Evolutionary conservation across 1,284 basidiomycete genomes (phyloP).

Genomic region (Heterobasidion occidentale): DNA sequence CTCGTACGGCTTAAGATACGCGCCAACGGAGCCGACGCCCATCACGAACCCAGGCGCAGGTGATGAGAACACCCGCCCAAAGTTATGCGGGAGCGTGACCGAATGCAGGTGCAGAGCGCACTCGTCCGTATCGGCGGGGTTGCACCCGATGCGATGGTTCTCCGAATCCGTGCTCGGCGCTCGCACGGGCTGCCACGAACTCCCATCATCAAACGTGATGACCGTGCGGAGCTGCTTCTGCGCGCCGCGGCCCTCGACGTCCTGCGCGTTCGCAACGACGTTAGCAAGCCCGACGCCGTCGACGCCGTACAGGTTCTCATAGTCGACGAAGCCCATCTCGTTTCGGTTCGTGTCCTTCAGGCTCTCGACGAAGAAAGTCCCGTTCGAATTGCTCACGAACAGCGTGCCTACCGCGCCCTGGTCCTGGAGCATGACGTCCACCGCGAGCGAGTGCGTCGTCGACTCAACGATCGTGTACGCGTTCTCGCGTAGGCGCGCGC

Average conservation of each 20-base stretch:
- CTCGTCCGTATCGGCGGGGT: constrained; percentile 41
- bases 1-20: constrained; percentile 67
- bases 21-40: constrained; percentile 88
- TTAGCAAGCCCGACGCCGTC: constrained; percentile 93
- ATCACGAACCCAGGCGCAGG: constrained; percentile 92
- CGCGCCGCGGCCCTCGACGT: constrained; percentile 62
- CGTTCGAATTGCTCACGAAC: constrained; percentile 92
- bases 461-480: constrained; percentile 95
- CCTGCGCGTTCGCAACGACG: constrained; percentile 74
- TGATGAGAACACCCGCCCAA: constrained; percentile 89
- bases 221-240: constrained; percentile 65
- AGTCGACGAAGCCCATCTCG: constrained; percentile 84
- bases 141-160: constrained; percentile 57
- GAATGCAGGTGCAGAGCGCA: constrained; percentile 92
- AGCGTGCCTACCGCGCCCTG: constrained; percentile 76
- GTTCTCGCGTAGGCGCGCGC: constrained; percentile 75
- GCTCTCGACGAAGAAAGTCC: constrained; percentile 91
- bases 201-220: constrained; percentile 92
- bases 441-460: constrained; percentile 86
- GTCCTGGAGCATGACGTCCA: constrained; percentile 85
- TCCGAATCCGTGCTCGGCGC: constrained; percentile 59
- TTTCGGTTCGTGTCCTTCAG: constrained; percentile 90
- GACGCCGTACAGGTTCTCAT: constrained; percentile 86
- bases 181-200: constrained; percentile 67
- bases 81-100: constrained; percentile 87